These are phyloP conservation scores for Botryotinia convoluta DNA, from an alignment of 2,329 filamentous ascomycete species.

Conservation along the genomic window DNA sequence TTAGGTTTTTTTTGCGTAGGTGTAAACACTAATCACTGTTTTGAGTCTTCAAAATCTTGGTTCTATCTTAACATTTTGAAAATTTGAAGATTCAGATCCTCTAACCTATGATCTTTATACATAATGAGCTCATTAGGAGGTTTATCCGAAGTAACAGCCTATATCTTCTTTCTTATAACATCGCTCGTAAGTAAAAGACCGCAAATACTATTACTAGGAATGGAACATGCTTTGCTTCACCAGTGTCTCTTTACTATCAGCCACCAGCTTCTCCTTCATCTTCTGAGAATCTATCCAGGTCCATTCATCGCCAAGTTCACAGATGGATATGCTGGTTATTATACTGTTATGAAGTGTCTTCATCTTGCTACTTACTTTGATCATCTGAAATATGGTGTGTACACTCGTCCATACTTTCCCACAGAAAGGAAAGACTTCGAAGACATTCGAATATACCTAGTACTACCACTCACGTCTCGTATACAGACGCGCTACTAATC, in stretches of 20 bases:
- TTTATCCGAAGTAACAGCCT: neutral
- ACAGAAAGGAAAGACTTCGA: neutral
- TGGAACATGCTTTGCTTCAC: neutral
- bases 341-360: constrained; percentile 71
- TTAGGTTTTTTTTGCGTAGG: neutral
- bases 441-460: neutral
- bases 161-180: neutral
- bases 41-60: neutral
- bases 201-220: too few species aligned
- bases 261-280: constrained; percentile 62
- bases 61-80: neutral
- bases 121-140: rapidly evolving
- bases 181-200: neutral
- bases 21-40: neutral
- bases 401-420: too few species aligned
- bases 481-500: neutral
- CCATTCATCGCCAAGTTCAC: constrained; percentile 62
- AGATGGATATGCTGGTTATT: constrained; percentile 66
- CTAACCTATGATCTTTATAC: too few species aligned
- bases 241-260: constrained; percentile 30
- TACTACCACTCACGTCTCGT: rapidly evolving
- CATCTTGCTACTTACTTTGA: constrained; percentile 70
- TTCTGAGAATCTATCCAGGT: constrained; percentile 62
- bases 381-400: constrained; percentile 66
- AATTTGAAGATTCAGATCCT: neutral